These are phyloP conservation scores for Ascochyta lentis DNA, from an alignment of 2,329 filamentous ascomycete species.

Conservation along the genomic window DNA sequence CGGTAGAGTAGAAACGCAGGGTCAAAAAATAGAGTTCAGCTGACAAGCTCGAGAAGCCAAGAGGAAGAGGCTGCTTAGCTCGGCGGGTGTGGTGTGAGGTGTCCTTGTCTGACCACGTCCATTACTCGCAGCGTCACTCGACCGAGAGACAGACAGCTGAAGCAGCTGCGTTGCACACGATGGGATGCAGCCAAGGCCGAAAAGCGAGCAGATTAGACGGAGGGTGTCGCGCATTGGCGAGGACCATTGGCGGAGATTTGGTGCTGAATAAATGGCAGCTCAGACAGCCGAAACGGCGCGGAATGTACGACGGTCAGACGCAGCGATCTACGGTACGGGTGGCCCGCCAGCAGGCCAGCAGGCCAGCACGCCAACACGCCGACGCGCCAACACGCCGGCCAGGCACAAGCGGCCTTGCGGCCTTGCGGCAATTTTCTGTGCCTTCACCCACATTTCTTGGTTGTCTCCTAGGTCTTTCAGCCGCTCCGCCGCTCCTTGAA, in stretches of 20 bases:
- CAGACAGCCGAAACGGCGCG: conserved; percentile 11
- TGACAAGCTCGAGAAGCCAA: conserved; percentile 11
- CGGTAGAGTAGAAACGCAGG: neutral
- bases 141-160: conserved; percentile 4
- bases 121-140: conserved; percentile 3
- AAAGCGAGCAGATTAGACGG: neutral
- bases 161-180: conserved; percentile 2
- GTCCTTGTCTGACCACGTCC: neutral
- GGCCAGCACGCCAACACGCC: neutral
- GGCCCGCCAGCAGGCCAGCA: neutral
- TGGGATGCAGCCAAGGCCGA: conserved; percentile 3
- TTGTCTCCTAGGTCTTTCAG: neutral
- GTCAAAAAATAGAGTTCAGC: conserved; percentile 10
- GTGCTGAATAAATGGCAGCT: conserved; percentile 2
- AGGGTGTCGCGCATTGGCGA: neutral
- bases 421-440: conserved; percentile 13
- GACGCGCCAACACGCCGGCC: neutral
- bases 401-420: conserved; percentile 11
- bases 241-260: conserved; percentile 3
- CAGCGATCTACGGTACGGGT: conserved; percentile 17
- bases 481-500: conserved; percentile 5
- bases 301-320: conserved; percentile 6
- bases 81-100: neutral
- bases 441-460: conserved; percentile 5
- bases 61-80: neutral